These are phyloP conservation scores for Fusarium xyrophilum DNA, from an alignment of 2,329 filamentous ascomycete genomes.

Conservation along the genomic window DNA sequence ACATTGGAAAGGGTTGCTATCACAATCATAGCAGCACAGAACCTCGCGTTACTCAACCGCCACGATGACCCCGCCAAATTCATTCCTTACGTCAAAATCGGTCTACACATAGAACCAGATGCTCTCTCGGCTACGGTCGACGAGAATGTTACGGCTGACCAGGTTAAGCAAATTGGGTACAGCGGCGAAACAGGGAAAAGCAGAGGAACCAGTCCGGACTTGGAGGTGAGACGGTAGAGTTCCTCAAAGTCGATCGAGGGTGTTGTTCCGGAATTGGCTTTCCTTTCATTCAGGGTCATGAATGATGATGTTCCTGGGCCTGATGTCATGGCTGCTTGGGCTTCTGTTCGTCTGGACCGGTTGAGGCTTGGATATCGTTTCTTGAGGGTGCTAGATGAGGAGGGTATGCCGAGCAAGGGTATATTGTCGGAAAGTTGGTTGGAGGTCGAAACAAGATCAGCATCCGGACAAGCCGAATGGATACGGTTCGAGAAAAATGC, in stretches of 20 bases:
- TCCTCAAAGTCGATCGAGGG: conserved; percentile 1
- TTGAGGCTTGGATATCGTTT: conserved; percentile 15
- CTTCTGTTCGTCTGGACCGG: conserved; percentile 5
- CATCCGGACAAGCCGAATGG: neutral
- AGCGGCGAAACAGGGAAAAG: neutral
- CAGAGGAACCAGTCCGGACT: neutral
- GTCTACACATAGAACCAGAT: conserved; percentile 2
- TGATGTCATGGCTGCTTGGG: conserved; percentile 9
- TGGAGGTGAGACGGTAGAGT: conserved; percentile 2
- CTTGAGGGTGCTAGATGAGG: neutral
- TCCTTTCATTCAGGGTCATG: conserved; percentile 6
- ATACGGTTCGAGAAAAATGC: accelerated
- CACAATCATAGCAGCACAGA: conserved; percentile 6
- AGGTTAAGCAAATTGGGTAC: neutral
- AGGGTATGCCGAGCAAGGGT: conserved; percentile 6
- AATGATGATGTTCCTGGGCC: conserved; percentile 7
- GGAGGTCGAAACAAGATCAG: neutral
- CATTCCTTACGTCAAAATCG: conserved; percentile 8
- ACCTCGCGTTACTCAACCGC: neutral
- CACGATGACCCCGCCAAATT: conserved; percentile 1
- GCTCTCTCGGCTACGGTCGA: neutral
- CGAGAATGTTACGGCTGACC: neutral
- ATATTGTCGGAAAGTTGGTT: neutral
- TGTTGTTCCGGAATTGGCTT: conserved; percentile 1
- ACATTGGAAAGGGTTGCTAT: neutral